Percentiles rank a stretch among this genome's conserved stretches.
Conservation (phyloP, 1,139 yeast genomes). For the Entelexis paramagnoliae region DNA sequence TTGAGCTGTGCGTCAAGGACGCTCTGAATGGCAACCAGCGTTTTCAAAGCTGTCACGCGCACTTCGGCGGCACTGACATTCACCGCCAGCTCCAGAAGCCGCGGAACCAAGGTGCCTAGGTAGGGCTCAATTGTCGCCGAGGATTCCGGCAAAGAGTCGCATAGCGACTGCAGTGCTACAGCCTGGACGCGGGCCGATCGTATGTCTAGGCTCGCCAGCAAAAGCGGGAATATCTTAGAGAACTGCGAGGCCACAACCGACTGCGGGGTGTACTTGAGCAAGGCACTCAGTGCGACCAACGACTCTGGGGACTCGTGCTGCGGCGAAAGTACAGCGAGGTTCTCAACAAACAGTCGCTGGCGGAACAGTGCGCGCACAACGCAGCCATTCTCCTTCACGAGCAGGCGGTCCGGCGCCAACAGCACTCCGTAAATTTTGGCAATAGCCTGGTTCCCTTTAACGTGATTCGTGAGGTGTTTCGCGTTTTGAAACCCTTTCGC, state of each 20-base stretch:
- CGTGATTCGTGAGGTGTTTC: constrained; percentile 32
- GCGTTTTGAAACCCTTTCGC: constrained; percentile 37
- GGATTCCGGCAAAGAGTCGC: constrained; percentile 10
- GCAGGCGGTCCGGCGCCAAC: constrained; percentile 53
- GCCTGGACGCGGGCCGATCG: constrained; percentile 6
- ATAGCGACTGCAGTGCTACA: constrained; percentile 10
- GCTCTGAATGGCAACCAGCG: constrained; percentile 37
- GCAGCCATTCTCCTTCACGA: constrained; percentile 47
- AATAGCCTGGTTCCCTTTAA: constrained; percentile 32
- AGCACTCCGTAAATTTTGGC: constrained; percentile 54
- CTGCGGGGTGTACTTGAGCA: constrained; percentile 56
- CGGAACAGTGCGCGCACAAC: constrained; percentile 60
- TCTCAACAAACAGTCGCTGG: constrained; percentile 58
- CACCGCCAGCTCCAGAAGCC: constrained; percentile 35
- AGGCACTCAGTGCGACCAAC: constrained; percentile 54
- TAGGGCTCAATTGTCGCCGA: constrained; percentile 2
- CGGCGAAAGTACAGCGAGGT: constrained; percentile 29
- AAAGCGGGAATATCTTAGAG: constrained; percentile 53
- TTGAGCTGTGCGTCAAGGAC: constrained; percentile 38
- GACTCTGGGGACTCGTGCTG: constrained; percentile 25
- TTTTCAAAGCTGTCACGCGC: constrained; percentile 45
- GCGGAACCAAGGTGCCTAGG: constrained; percentile 48
- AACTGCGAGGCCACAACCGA: constrained; percentile 54
- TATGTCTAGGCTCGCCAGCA: constrained; percentile 52
- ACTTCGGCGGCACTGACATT: constrained; percentile 34